phyloP scores from a whole-genome alignment of 371 early-diverging fungal genomes.

The Dinochytrium kinnereticum region DNA sequence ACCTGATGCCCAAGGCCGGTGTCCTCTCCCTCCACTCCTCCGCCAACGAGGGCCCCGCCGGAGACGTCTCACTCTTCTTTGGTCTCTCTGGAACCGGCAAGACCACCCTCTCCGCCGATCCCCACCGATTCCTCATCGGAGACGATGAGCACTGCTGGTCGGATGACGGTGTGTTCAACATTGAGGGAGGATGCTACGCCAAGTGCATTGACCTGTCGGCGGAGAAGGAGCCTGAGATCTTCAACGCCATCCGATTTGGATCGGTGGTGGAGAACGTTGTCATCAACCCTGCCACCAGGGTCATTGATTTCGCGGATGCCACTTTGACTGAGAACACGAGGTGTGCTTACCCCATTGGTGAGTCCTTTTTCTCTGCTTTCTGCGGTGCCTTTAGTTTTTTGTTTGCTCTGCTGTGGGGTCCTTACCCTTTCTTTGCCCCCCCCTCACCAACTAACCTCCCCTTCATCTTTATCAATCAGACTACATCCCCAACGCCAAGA shows the following conservation, averaged over 20 bases:
- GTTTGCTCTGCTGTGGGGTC: too few species aligned
- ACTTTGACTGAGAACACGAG: constrained; percentile 96
- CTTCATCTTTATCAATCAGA: too few species aligned
- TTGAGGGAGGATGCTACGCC: constrained; percentile 99
- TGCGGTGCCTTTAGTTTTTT: too few species aligned
- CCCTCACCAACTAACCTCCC: too few species aligned
- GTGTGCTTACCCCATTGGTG: constrained; percentile 95
- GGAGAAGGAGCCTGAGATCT: constrained; percentile 98
- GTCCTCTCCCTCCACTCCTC: constrained; percentile 96
- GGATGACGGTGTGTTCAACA: constrained; percentile 93
- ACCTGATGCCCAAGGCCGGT: constrained; percentile 95
- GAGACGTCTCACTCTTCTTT: constrained; percentile 98
- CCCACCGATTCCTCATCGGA: constrained; percentile 91
- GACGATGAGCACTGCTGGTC: constrained; percentile 99
- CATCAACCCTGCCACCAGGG: constrained; percentile 78
- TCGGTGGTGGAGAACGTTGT: constrained; percentile 96
- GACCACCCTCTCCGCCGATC: constrained; percentile 96
- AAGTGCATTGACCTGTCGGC: constrained; percentile 93
- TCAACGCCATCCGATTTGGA: constrained; percentile 93
- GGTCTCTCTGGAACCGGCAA: constrained; percentile 98
- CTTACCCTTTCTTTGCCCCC: too few species aligned
- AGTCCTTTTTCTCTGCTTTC: too few species aligned
- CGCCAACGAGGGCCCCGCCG: constrained; percentile 90
- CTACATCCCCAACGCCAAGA: constrained; percentile 94
- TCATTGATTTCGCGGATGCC: constrained; percentile 84